Percentiles rank a stretch among this genome's conserved stretches.
Evolutionary conservation across 140 eudicot genomes (phyloP).

Genomic region (Stevia rebaudiana): DNA sequence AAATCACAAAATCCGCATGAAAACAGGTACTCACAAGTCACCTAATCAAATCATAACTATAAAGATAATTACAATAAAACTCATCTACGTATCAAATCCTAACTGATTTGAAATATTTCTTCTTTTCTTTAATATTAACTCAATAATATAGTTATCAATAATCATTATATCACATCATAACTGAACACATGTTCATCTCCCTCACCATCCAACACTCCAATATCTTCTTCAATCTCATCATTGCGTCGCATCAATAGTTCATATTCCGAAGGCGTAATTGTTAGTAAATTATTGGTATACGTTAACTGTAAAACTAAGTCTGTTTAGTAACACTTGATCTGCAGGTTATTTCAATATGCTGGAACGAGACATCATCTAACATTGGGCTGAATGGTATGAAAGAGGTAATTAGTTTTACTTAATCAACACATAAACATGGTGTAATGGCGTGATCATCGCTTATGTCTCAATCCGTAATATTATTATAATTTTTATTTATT

Average conservation of each 20-base stretch:
- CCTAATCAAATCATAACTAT: background rate
- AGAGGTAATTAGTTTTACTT: constrained; percentile 39
- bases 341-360: constrained; percentile 64
- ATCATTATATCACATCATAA: no score
- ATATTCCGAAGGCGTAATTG: background rate
- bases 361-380: constrained; percentile 54
- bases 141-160: no score
- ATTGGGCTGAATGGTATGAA: constrained; percentile 51
- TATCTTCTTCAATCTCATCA: no score
- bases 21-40: no score
- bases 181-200: no score
- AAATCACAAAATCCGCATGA: no score
- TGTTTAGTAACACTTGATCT: constrained; percentile 6
- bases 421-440: background rate
- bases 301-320: background rate
- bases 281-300: background rate
- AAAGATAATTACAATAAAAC: background rate
- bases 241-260: no score
- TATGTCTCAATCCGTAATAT: background rate
- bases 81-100: background rate
- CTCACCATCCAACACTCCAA: no score
- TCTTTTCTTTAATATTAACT: background rate
- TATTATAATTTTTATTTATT: background rate
- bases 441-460: background rate
- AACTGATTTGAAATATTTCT: background rate